Base-by-base conservation (phyloP, 768 basidiomycete species). In the Phanerochaete carnosa region DNA sequence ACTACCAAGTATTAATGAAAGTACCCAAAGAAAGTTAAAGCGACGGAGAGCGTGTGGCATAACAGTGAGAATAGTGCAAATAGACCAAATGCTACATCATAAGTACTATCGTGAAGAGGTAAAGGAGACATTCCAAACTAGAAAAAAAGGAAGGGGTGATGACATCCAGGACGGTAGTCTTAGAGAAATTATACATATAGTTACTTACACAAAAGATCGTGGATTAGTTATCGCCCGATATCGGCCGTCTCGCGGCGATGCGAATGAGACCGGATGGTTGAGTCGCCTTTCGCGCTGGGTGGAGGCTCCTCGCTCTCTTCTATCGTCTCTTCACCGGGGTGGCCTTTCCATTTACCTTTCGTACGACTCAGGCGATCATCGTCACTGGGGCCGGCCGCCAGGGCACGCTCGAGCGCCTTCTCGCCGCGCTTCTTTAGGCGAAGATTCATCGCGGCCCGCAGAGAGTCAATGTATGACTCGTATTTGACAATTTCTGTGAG, bases 401-500 rank as follows among this genome's bases (percentile, higher is more conserved):
- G 71, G 3, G 87, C 86, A 50, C 76, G 76, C 69, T 90, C 88
- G 50, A 90, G 71, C 32, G 83, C 85, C 76, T 92, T 95, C 75
- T 98, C 93, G 30, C 95, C 95, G 57, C 94, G 85, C 72, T 89
- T 93, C 75, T 92, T 93, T 65, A 96, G 76, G 33, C 95, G 86
- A 45, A 96, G 79, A 9, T 79, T 77, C 88, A 95, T 95, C 37
- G 90, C 95, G 3, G 79, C 75, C 70, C 89, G 85, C 30, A 99
- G 80, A 6, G 94, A 92, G 64, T 96, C 94, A 58, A 96, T 89
- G 72, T 99, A 99, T 16, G 91, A 90, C 56, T 93, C 88, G 73
- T 98, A 98, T 73, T 98, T 98, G 70, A 94, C 92, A 45, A 94
- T 92, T 76, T 99, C 96, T 9, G 90, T 85, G 56, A 95, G 80